Conservation (phyloP, 768 basidiomycete genomes). For the Amanita brunnescens region DNA sequence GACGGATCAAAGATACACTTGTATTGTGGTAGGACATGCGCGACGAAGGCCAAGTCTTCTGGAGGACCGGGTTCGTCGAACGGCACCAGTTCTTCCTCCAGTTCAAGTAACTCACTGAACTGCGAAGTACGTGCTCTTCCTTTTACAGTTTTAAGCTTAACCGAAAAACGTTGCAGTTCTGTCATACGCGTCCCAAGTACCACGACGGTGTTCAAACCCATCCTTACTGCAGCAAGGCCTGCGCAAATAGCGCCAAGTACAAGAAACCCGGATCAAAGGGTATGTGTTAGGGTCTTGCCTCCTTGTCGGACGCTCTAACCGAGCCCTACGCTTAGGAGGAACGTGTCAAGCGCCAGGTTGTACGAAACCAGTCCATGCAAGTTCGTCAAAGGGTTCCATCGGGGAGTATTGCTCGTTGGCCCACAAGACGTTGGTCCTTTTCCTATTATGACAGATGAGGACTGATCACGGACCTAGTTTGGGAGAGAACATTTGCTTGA, state of each 20-base stretch:
- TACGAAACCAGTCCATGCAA: constrained; percentile 32
- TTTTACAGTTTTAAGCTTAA: background rate
- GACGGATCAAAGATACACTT: constrained; percentile 49
- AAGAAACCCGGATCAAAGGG: constrained; percentile 15
- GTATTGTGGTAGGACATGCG: constrained; percentile 53
- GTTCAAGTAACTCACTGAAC: constrained; percentile 25
- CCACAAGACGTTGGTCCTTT: constrained; percentile 37
- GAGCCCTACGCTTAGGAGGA: constrained; percentile 18
- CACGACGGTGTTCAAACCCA: constrained; percentile 49
- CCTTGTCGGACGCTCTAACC: background rate
- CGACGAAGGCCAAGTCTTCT: constrained; percentile 30
- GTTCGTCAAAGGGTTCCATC: constrained; percentile 25
- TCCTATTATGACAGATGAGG: background rate
- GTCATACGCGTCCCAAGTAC: constrained; percentile 51
- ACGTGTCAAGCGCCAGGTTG: constrained; percentile 47
- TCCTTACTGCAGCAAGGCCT: constrained; percentile 56
- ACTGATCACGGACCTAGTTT: constrained; percentile 20
- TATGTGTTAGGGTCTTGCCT: constrained; percentile 4
- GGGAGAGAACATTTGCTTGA: constrained; percentile 44
- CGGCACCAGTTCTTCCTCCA: constrained; percentile 15
- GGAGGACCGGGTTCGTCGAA: constrained; percentile 14
- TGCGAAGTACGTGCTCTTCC: constrained; percentile 36
- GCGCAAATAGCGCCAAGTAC: constrained; percentile 31
- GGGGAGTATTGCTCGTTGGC: constrained; percentile 43
- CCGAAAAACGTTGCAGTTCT: constrained; percentile 31